Evolutionary conservation across 2,329 filamentous ascomycete species (phyloP).

Genomic region (Botryotinia narcissicola): DNA sequence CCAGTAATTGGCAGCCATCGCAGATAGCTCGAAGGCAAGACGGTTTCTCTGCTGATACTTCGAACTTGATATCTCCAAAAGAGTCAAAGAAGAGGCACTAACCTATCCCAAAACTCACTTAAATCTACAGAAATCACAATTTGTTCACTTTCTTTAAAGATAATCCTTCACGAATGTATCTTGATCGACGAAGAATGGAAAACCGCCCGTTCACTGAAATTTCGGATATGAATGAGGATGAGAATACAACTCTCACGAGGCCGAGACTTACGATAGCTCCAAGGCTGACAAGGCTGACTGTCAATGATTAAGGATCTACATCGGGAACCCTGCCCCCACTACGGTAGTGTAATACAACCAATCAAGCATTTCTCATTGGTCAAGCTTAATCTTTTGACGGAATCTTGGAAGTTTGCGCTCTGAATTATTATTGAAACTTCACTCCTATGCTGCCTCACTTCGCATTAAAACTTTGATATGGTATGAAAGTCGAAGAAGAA

Average conservation of each 20-base stretch:
- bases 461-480: conserved; percentile 7
- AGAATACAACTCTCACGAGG: not conserved
- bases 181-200: not conserved
- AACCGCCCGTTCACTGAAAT: not conserved
- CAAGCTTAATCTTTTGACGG: conserved; percentile 16
- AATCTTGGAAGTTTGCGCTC: conserved; percentile 13
- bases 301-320: not conserved
- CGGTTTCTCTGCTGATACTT: not conserved
- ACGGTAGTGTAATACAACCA: conserved; percentile 17
- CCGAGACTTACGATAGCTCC: not conserved
- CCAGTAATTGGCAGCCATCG: conserved; percentile 27
- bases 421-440: conserved; percentile 12
- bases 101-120: not conserved
- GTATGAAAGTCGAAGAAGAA: not conserved
- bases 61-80: not conserved
- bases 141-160: not conserved
- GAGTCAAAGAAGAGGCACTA: not conserved
- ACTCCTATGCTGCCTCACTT: conserved; percentile 4
- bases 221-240: not conserved
- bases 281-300: conserved; percentile 21
- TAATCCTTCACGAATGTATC: not conserved
- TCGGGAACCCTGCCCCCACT: not conserved
- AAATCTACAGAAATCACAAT: not conserved
- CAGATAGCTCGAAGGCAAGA: not conserved
- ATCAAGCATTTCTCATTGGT: conserved; percentile 20